Evolutionary conservation across 2,329 filamentous ascomycete genomes (phyloP).

Genomic region (Verticillium longisporum): DNA sequence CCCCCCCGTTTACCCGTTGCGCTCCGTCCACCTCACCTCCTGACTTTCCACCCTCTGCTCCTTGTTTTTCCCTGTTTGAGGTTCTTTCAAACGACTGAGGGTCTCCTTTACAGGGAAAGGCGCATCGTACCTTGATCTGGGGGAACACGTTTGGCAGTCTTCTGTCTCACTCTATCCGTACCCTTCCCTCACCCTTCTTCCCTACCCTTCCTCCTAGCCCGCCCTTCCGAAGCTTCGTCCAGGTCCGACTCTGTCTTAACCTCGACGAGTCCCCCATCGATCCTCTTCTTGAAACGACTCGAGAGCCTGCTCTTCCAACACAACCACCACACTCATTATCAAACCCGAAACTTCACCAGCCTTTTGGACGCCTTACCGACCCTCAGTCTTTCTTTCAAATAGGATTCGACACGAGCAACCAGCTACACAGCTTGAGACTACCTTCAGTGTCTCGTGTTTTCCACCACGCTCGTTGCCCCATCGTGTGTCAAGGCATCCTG

Average conservation of each 20-base stretch:
- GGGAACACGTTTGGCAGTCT: constrained; percentile 1
- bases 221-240: background rate
- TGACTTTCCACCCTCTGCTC: background rate
- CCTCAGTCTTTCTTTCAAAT: constrained; percentile 12
- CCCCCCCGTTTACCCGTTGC: background rate
- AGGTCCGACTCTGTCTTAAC: background rate
- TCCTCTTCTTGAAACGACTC: constrained; percentile 1
- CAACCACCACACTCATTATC: constrained; percentile 19
- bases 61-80: constrained; percentile 2
- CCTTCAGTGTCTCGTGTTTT: background rate
- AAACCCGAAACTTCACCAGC: constrained; percentile 12
- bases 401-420: background rate
- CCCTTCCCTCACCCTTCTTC: constrained; percentile 1
- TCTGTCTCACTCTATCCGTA: constrained; percentile 1
- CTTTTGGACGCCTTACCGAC: constrained; percentile 8
- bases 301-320: constrained; percentile 13
- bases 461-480: background rate
- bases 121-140: background rate
- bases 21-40: background rate
- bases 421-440: background rate
- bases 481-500: background rate
- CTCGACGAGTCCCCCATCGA: background rate
- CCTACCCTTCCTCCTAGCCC: background rate
- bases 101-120: constrained; percentile 1
- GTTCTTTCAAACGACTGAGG: background rate